These are phyloP conservation scores for Fusarium algeriense DNA, from an alignment of 2,329 filamentous ascomycete genomes.

Conservation along the genomic window DNA sequence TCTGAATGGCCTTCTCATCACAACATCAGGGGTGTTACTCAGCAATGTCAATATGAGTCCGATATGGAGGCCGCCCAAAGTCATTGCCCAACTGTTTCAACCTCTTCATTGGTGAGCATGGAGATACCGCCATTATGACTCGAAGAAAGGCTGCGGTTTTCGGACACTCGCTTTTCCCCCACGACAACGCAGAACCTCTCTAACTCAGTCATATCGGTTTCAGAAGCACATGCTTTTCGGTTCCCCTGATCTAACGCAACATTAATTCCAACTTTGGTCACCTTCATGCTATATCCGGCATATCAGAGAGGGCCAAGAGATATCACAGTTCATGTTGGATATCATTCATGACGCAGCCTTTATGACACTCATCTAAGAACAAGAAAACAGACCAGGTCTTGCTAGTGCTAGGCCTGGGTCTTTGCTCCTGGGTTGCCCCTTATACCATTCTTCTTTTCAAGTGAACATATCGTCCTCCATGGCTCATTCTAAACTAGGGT, in stretches of 20 bases:
- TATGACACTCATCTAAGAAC: slow-evolving; percentile 22
- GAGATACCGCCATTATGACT: slow-evolving; percentile 47
- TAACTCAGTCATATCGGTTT: slow-evolving; percentile 29
- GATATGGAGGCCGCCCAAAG: slow-evolving; percentile 32
- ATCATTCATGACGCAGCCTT: slow-evolving; percentile 34
- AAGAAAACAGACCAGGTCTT: slow-evolving; percentile 15
- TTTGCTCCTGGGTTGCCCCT: slow-evolving; percentile 33
- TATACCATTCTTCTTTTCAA: slow-evolving; percentile 19
- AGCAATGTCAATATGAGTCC: slow-evolving; percentile 31
- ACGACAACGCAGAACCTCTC: slow-evolving; percentile 34
- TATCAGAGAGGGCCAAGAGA: slow-evolving; percentile 25
- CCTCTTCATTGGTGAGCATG: slow-evolving; percentile 42
- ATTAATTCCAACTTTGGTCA: slow-evolving; percentile 23
- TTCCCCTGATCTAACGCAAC: slow-evolving; percentile 16
- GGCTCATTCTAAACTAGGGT: slow-evolving; percentile 23
- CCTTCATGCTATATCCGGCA: slow-evolving; percentile 12
- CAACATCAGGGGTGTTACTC: slow-evolving; percentile 38
- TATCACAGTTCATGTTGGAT: slow-evolving; percentile 10
- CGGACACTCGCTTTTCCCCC: slow-evolving; percentile 40
- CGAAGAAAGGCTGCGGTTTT: slow-evolving; percentile 30
- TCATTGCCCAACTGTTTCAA: slow-evolving; percentile 40
- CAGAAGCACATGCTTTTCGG: slow-evolving; percentile 28
- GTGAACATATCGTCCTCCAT: slow-evolving; percentile 34
- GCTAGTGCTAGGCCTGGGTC: slow-evolving; percentile 13
- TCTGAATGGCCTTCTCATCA: slow-evolving; percentile 40